Evolutionary conservation across 805 yeast genomes (phyloP).

Genomic region (Komagataella pastoris): DNA sequence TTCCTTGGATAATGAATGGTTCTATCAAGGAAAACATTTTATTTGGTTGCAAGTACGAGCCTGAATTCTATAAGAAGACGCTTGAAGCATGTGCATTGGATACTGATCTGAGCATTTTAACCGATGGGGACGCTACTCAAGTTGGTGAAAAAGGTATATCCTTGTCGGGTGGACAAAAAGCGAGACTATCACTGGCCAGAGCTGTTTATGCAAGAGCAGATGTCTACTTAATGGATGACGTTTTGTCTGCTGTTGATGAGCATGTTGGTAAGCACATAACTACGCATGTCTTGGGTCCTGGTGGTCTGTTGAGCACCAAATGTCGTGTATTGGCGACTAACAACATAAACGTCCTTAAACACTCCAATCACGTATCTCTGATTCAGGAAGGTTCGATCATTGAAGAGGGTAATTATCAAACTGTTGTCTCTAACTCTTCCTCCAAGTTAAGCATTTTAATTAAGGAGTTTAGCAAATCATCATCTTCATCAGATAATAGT

Average conservation of each 20-base stretch:
- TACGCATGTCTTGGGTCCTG: slow-evolving; percentile 69
- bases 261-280: slow-evolving; percentile 83
- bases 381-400: slow-evolving; percentile 53
- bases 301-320: slow-evolving; percentile 64
- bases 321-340: slow-evolving; percentile 78
- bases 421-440: slow-evolving; percentile 28
- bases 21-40: slow-evolving; percentile 76
- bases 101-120: slow-evolving; percentile 61
- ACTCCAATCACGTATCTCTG: slow-evolving; percentile 60
- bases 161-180: slow-evolving; percentile 92
- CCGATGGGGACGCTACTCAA: slow-evolving; percentile 77
- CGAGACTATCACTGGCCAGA: slow-evolving; percentile 81
- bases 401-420: slow-evolving; percentile 52
- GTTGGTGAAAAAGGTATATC: slow-evolving; percentile 96
- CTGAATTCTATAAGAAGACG: slow-evolving; percentile 65
- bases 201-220: slow-evolving; percentile 92
- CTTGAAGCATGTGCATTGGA: slow-evolving; percentile 78
- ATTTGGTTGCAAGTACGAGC: slow-evolving; percentile 75
- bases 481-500: not conserved
- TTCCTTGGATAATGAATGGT: slow-evolving; percentile 94
- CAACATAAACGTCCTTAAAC: slow-evolving; percentile 66
- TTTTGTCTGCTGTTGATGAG: slow-evolving; percentile 90
- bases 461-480: slow-evolving; percentile 43
- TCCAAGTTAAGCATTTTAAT: slow-evolving; percentile 43
- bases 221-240: slow-evolving; percentile 78